Conservation (phyloP, 2,329 filamentous ascomycete species). For the Trichophyton equinum region DNA sequence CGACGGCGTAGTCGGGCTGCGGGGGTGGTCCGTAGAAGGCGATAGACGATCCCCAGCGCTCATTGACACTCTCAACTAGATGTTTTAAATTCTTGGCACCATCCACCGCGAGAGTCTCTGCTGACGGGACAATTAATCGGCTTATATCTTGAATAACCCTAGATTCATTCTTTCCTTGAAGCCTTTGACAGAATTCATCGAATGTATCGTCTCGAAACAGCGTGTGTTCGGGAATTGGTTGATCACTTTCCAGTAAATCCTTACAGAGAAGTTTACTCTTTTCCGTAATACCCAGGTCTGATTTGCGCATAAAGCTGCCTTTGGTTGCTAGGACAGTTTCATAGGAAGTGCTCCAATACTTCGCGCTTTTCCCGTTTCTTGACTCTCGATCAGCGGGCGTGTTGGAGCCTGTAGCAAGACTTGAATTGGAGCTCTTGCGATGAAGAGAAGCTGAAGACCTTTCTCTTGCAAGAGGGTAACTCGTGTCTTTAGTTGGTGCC, state of each 20-base stretch:
- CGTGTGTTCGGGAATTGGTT: constrained; percentile 22
- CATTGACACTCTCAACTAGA: constrained; percentile 32
- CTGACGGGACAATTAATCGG: constrained; percentile 27
- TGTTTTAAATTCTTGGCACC: constrained; percentile 20
- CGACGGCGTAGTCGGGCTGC: constrained; percentile 36
- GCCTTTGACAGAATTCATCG: constrained; percentile 19
- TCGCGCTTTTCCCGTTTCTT: constrained; percentile 29
- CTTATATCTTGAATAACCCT: constrained; percentile 27
- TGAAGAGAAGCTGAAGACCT: constrained; percentile 20
- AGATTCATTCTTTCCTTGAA: constrained; percentile 24
- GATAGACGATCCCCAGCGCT: constrained; percentile 33
- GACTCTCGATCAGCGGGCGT: constrained; percentile 31
- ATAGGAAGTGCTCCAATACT: constrained; percentile 29
- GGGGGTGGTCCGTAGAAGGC: constrained; percentile 27
- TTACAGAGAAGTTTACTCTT: constrained; percentile 22
- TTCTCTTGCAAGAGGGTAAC: constrained; percentile 22
- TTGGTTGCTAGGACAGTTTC: constrained; percentile 27
- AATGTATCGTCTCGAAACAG: constrained; percentile 28
- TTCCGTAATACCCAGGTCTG: constrained; percentile 20
- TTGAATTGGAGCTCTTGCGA: constrained; percentile 20
- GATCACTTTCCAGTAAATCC: constrained; percentile 22
- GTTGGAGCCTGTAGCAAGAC: constrained; percentile 10
- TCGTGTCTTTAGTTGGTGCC: constrained; percentile 16
- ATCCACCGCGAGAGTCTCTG: constrained; percentile 21
- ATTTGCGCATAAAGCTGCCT: constrained; percentile 31